Evolutionary conservation across 2,329 filamentous ascomycete genomes (phyloP).

Genomic region (Colletotrichum abscissum): DNA sequence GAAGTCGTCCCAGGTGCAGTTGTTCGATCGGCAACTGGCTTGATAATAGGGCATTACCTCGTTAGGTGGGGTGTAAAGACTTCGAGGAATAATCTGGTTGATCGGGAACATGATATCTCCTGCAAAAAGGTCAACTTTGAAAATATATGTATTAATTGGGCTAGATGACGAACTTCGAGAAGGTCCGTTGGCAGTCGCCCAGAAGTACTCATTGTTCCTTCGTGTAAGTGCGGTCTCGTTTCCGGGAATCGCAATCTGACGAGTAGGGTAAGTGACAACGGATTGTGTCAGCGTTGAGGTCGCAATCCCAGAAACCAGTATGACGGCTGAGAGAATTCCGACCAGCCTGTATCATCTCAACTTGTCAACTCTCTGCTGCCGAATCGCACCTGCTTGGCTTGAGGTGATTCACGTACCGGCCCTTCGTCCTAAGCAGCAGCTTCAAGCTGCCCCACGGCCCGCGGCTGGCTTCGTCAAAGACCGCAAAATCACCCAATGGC

Average conservation of each 20-base stretch:
- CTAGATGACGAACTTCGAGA: background rate
- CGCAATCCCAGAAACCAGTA: conserved; percentile 32
- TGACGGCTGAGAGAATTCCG: conserved; percentile 14
- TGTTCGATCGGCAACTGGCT: conserved; percentile 10
- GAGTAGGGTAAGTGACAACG: conserved; percentile 23
- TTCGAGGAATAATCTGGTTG: conserved; percentile 5
- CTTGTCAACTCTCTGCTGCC: too few relatives aligned
- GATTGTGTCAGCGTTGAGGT: conserved; percentile 36
- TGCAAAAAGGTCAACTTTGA: background rate
- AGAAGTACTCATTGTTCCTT: conserved; percentile 1
- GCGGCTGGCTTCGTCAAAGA: conserved; percentile 36
- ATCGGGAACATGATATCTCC: conserved; percentile 19
- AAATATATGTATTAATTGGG: too few relatives aligned
- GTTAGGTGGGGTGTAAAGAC: conserved; percentile 3
- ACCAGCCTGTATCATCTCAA: conserved; percentile 8
- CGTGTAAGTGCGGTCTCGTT: background rate
- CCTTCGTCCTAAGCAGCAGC: conserved; percentile 19
- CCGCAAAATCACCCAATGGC: conserved; percentile 32
- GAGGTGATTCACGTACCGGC: background rate
- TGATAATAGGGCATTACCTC: conserved; percentile 2
- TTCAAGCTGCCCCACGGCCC: conserved; percentile 36
- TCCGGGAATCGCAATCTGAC: background rate
- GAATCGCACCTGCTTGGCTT: background rate
- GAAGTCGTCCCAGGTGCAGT: conserved; percentile 21
- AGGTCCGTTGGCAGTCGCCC: conserved; percentile 10